Evolutionary conservation across 257 asterid species (phyloP).

Genomic region (Solanum chilense): DNA sequence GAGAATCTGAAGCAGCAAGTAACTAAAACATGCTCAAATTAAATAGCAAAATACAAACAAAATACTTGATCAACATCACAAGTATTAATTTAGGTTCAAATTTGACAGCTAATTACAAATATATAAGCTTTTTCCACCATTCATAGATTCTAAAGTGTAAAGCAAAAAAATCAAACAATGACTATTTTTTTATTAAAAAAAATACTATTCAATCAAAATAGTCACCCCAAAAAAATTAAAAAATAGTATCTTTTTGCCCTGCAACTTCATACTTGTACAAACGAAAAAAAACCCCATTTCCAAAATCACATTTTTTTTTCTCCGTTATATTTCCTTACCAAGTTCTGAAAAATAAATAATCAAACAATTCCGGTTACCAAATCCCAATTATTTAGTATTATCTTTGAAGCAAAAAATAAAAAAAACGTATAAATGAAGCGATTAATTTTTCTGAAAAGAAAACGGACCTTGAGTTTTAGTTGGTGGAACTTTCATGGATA

Average conservation of each 20-base stretch:
- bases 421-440: not conserved
- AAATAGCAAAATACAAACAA: not conserved
- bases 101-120: not conserved
- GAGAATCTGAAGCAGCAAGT: not conserved
- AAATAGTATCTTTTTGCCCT: not conserved
- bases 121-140: not conserved
- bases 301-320: not conserved
- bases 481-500: slow-evolving; percentile 38
- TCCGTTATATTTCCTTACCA: not conserved
- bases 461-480: slow-evolving; percentile 42
- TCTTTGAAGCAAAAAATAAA: not conserved
- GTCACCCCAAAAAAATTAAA: too few relatives aligned
- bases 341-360: not conserved
- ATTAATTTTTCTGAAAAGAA: not conserved
- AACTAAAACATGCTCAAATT: not conserved
- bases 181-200: not conserved
- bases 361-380: not conserved
- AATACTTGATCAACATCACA: not conserved
- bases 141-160: not conserved
- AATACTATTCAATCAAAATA: too few relatives aligned
- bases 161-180: not conserved
- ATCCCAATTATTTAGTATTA: not conserved
- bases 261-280: not conserved
- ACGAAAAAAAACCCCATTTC: not conserved
- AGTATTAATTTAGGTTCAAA: not conserved